Base-by-base conservation (phyloP, 441 rosid species). In the Populus hybrid region DNA sequence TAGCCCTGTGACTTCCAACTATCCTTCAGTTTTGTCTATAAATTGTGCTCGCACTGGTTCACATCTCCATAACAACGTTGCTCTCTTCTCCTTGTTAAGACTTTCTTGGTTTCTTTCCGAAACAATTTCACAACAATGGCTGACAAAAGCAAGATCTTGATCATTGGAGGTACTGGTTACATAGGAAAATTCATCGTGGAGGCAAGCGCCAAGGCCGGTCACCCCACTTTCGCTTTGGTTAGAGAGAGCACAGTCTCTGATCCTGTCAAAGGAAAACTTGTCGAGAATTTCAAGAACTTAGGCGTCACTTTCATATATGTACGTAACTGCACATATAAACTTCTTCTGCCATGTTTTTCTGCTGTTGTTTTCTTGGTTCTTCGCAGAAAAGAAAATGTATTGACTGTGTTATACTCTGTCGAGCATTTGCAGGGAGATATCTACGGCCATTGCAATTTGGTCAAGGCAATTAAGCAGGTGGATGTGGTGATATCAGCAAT, bases 401-500 rank as follows among this genome's bases (percentile, higher is more conserved):
- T 3, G 16, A 38, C 21, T 74, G 5, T 8, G 35, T 28, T 2
- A n/a, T 30, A 14, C 59, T 14, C 59, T 21, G 20, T 65, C 24
- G 10, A 8, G 3, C 24, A 2, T 57, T 57, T 76, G 78, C 74
- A 87, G 89, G 90, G 92, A 46, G 92, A 89, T 85, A 35, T 89
- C 7, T 53, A 81, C 63, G 81, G 85, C 57, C 85, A 80, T 21
- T 79, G 40, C 34, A 85, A 84, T 32, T 79, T 89, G 77, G 84
- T 84, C 74, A 75, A 72, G 30, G 89, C 85, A 3, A 80, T 89
- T 11, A 82, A 83, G 87, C 83, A 82, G 64, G 88, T 84, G 5
- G 89, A 89, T 68, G 88, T 87, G 76, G 90, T 86, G 81, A 86
- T 87, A 57, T 89, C 92, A 0, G 65, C 87, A 0, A 75, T 85